These are phyloP conservation scores for Monosporascus cannonballus DNA, from an alignment of 2,329 filamentous ascomycete genomes.

Conservation along the genomic window DNA sequence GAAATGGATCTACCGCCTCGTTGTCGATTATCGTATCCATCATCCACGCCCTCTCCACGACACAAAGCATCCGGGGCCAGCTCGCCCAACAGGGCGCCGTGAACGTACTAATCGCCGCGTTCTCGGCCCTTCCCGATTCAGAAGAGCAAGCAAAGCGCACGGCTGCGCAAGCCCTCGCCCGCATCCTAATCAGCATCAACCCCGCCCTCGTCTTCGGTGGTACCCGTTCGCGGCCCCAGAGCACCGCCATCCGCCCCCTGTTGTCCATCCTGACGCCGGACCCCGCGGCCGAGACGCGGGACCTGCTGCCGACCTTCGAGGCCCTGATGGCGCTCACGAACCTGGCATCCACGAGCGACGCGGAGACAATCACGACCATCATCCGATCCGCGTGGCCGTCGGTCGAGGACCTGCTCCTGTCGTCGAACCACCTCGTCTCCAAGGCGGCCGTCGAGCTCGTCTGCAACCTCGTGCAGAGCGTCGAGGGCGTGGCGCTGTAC, in stretches of 20 bases:
- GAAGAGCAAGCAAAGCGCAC: conserved; percentile 44
- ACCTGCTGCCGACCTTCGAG: conserved; percentile 87
- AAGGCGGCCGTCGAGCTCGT: conserved; percentile 83
- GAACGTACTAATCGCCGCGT: conserved; percentile 70
- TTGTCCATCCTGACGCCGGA: conserved; percentile 65
- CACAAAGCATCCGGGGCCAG: conserved; percentile 65
- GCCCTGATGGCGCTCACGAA: conserved; percentile 89
- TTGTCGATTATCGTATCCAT: conserved; percentile 70
- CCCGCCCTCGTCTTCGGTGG: conserved; percentile 78
- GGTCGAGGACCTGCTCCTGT: conserved; percentile 79
- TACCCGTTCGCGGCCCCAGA: conserved; percentile 65
- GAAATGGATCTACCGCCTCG: conserved; percentile 63
- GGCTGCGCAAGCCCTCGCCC: conserved; percentile 74
- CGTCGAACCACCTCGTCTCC: conserved; percentile 66
- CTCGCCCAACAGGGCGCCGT: conserved; percentile 93
- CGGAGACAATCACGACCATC: conserved; percentile 57
- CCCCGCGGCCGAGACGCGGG: conserved; percentile 55
- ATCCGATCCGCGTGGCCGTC: conserved; percentile 67
- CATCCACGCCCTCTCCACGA: conserved; percentile 69
- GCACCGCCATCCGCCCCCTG: conserved; percentile 77
- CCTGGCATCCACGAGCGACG: conserved; percentile 71
- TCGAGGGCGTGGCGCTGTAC: conserved; percentile 62
- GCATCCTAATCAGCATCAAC: conserved; percentile 81
- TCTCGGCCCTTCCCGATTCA: conserved; percentile 53
- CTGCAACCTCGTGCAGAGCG: conserved; percentile 77